Conservation (phyloP, 2,329 filamentous ascomycete genomes). For the Stachybotrys chlorohalonatus region DNA sequence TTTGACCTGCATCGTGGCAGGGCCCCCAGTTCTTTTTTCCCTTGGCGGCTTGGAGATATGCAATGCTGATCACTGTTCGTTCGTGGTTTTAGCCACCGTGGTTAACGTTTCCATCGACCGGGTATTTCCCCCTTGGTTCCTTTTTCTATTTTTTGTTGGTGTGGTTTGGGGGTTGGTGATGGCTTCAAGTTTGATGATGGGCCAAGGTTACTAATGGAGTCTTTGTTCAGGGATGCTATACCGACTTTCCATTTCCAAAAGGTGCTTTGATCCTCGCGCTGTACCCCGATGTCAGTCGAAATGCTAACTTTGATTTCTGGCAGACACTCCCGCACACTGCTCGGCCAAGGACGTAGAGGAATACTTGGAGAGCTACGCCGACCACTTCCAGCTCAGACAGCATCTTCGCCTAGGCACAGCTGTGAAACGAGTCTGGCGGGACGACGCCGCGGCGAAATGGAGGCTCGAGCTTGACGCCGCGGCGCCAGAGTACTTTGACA, state of each 20-base stretch:
- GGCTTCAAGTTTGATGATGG: not conserved
- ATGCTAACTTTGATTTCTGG: not conserved
- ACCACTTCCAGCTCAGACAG: constrained; percentile 20
- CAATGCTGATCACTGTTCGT: not conserved
- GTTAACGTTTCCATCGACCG: constrained; percentile 14
- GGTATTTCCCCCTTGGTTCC: constrained; percentile 4
- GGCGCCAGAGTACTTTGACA: constrained; percentile 21
- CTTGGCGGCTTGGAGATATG: not conserved
- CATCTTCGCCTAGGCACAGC: constrained; percentile 17
- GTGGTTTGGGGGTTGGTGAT: not conserved
- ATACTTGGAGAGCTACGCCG: constrained; percentile 24
- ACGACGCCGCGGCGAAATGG: constrained; percentile 13
- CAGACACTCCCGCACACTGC: constrained; percentile 12
- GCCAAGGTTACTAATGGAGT: constrained; percentile 2
- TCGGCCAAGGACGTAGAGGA: constrained; percentile 16
- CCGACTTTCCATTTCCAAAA: constrained; percentile 24
- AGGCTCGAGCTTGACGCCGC: constrained; percentile 15
- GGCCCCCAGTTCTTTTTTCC: not conserved
- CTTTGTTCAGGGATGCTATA: constrained; percentile 20
- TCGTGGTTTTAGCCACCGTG: constrained; percentile 10
- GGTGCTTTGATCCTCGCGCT: constrained; percentile 3
- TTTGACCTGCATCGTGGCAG: not conserved
- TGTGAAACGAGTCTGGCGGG: constrained; percentile 10
- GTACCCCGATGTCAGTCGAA: not conserved
- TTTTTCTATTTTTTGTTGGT: not conserved